These are phyloP conservation scores for Aspergillus alliaceus DNA, from an alignment of 2,329 filamentous ascomycete genomes.

Conservation along the genomic window DNA sequence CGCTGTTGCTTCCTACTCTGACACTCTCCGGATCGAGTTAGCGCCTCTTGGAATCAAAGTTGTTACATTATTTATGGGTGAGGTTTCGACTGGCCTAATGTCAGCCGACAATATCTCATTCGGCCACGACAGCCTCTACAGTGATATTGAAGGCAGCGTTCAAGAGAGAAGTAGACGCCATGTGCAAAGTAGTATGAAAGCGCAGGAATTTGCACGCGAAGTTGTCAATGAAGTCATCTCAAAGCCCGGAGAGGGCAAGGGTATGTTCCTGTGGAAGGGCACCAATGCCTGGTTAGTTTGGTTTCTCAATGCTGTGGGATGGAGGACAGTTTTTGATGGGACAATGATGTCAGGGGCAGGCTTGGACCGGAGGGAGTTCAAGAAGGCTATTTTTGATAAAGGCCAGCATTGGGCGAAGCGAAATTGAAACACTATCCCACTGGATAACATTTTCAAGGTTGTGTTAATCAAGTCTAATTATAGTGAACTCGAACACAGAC, in stretches of 20 bases:
- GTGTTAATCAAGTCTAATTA: too few species aligned
- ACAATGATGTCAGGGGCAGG: neutral
- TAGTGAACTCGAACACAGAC: too few species aligned
- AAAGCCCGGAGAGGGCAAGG: neutral
- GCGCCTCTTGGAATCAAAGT: neutral
- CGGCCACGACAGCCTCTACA: neutral
- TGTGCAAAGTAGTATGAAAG: neutral
- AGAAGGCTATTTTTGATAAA: neutral
- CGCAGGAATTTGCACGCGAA: neutral
- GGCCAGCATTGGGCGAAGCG: neutral
- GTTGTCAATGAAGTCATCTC: neutral
- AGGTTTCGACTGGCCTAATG: neutral
- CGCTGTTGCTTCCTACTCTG: neutral
- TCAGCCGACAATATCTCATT: neutral
- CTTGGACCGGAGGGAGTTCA: neutral
- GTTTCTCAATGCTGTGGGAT: neutral
- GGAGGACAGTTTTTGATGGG: neutral
- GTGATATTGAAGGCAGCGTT: neutral
- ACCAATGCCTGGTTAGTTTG: neutral
- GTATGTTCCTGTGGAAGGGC: neutral
- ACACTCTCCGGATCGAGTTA: conserved; percentile 2
- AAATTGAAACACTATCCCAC: too few species aligned
- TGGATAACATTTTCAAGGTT: too few species aligned
- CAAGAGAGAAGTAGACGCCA: neutral
- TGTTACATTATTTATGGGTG: neutral